Evolutionary conservation across 345 rosid genomes (phyloP), one percentile per base, ranked within the genome.

Genomic region (Syzygium grande): DNA sequence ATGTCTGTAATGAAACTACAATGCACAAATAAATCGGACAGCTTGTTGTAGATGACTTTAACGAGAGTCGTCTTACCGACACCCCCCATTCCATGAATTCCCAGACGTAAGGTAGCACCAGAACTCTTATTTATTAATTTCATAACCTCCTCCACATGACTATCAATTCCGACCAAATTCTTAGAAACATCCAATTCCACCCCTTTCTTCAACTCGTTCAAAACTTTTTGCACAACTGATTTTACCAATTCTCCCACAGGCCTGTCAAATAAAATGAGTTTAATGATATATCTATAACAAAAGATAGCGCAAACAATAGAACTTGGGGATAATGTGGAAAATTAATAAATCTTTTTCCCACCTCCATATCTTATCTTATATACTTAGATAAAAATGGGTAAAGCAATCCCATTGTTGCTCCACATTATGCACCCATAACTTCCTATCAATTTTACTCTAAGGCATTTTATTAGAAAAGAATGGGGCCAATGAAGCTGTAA

Each of bases 231-330:
- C 73, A 61, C 73, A 61, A n/a, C 0, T 2, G 2, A n/a, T 12
- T 61, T 5, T 13, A 12, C 3, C 9, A 0, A n/a, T n/a, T 61
- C 19, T 61, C 34, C 73, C 6, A 0, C 2, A 5, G 0, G 9
- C 17, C 73, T 61, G 34, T 6, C 73, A 5, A 13, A 61, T 7
- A 61, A n/a, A 61, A 61, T 13, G 73, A n/a, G 73, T n/a, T 5
- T 14, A n/a, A 6, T 12, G 65, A 25, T 27, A n/a, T n/a, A 29
- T 5, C 11, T 61, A 16, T 11, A 27, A 2, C 73, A n/a, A n/a
- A 61, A 4, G 0, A n/a, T n/a, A 61, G 73, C 34, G n/a, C 34
- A n/a, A n/a, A 61, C 73, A 27, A 61, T n/a, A 2, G 65, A 58
- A 25, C 5, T 58, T 58, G 65, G 65, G 61, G 65, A 59, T 11